Evolutionary conservation across 2,329 filamentous ascomycete species (phyloP).

Genomic region (Westerdykella ornata): DNA sequence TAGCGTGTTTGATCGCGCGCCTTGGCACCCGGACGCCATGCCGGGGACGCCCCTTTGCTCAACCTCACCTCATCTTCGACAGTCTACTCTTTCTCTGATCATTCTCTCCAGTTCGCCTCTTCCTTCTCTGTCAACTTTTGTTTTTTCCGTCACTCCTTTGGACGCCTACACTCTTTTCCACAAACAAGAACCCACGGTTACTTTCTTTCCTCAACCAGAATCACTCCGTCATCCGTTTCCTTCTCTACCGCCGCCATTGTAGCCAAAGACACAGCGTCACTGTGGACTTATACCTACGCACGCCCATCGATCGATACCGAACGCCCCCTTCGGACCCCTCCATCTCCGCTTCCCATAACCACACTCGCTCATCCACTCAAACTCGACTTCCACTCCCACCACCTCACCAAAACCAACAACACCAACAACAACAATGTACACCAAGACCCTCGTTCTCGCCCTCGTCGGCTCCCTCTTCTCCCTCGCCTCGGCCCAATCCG

Average conservation of each 20-base stretch:
- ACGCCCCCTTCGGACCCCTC: background rate
- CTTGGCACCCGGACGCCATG: no score
- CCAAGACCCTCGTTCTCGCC: conserved; percentile 1
- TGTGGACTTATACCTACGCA: background rate
- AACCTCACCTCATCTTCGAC: no score
- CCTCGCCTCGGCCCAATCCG: conserved; percentile 4
- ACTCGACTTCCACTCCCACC: background rate
- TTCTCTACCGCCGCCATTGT: background rate
- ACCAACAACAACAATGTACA: background rate
- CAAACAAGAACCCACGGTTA: background rate
- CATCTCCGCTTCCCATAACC: background rate
- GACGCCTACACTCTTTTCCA: no score
- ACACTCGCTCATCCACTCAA: background rate
- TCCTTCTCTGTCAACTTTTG: no score
- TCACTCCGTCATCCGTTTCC: background rate
- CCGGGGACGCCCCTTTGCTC: no score
- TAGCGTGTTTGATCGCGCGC: no score
- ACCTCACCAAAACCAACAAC: background rate
- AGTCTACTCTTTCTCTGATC: no score
- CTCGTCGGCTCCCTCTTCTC: conserved; percentile 1
- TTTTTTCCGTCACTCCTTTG: no score
- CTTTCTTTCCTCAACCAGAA: background rate
- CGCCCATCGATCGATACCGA: background rate
- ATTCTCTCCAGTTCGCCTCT: no score
- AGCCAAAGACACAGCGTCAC: background rate